A percentile compares a stretch with the other conserved stretches of the same genome.
Conservation (phyloP, 1,284 basidiomycete species). For the Sporisorium sorghi region DNA sequence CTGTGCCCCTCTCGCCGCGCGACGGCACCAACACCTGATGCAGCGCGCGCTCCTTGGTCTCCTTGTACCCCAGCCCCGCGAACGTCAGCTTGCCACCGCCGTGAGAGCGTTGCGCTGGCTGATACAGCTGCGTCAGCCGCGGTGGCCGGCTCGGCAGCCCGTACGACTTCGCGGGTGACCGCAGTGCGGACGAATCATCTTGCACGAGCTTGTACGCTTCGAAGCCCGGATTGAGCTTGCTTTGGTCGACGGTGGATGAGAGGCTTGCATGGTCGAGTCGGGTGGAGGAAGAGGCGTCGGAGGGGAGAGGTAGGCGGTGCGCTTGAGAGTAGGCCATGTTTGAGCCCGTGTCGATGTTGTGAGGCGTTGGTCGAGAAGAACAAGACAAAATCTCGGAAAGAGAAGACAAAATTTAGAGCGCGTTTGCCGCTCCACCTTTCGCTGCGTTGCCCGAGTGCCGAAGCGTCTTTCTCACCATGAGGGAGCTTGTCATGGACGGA, state of each 20-base stretch:
- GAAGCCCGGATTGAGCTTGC: constrained; percentile 39
- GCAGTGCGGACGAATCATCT: constrained; percentile 17
- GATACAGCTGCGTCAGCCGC: constrained; percentile 26
- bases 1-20: neutral
- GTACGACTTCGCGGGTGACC: constrained; percentile 11
- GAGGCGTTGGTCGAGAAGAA: neutral
- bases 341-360: neutral
- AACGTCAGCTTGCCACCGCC: constrained; percentile 19
- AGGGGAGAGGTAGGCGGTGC: constrained; percentile 19
- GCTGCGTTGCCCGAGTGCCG: neutral
- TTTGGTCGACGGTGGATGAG: constrained; percentile 22
- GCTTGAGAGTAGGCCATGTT: constrained; percentile 46
- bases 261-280: neutral
- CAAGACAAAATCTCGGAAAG: neutral
- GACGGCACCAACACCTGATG: constrained; percentile 37
- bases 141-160: constrained; percentile 30
- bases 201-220: constrained; percentile 53
- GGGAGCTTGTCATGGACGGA: too few relatives aligned
- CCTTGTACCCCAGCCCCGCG: constrained; percentile 37
- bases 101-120: neutral
- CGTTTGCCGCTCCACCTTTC: constrained; percentile 22
- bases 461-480: neutral
- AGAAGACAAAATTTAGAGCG: constrained; percentile 4
- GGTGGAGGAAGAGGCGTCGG: neutral
- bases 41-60: constrained; percentile 47